Percentiles rank a stretch among this genome's conserved stretches.
These are phyloP conservation scores for Aplosporella prunicola DNA, from an alignment of 2,329 filamentous ascomycete species.

Conservation along the genomic window DNA sequence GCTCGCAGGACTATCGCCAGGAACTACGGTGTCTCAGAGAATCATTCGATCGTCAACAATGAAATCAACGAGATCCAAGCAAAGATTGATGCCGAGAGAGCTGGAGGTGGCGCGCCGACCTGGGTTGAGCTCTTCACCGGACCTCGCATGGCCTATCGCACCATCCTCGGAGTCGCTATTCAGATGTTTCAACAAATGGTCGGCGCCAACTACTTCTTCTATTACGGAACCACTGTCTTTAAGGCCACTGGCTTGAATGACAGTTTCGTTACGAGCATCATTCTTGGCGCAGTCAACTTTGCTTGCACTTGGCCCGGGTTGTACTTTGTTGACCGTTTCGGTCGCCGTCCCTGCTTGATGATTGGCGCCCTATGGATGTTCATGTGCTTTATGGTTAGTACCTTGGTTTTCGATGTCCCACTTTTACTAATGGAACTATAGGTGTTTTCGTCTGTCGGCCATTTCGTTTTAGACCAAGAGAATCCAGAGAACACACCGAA, in stretches of 20 bases:
- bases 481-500: constrained; percentile 16
- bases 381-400: constrained; percentile 47
- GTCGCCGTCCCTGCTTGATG: constrained; percentile 39
- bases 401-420: no score
- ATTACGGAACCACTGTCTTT: constrained; percentile 27
- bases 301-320: constrained; percentile 39
- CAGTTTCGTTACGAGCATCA: constrained; percentile 38
- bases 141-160: constrained; percentile 59
- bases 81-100: constrained; percentile 45
- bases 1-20: constrained; percentile 44
- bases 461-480: constrained; percentile 26
- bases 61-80: constrained; percentile 48
- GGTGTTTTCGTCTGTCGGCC: constrained; percentile 38
- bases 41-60: constrained; percentile 44
- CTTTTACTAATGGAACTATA: neutral
- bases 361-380: constrained; percentile 33
- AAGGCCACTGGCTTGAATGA: constrained; percentile 17
- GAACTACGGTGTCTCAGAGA: constrained; percentile 46
- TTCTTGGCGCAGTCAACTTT: constrained; percentile 41
- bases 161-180: constrained; percentile 52
- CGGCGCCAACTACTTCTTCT: constrained; percentile 37
- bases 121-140: constrained; percentile 51
- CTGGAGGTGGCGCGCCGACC: constrained; percentile 39
- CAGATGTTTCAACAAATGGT: constrained; percentile 73
- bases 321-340: constrained; percentile 40